Percentiles rank a stretch among this genome's conserved stretches.
These are phyloP conservation scores for Auriculariales sp. DNA, from an alignment of 768 basidiomycete species.

Conservation along the genomic window DNA sequence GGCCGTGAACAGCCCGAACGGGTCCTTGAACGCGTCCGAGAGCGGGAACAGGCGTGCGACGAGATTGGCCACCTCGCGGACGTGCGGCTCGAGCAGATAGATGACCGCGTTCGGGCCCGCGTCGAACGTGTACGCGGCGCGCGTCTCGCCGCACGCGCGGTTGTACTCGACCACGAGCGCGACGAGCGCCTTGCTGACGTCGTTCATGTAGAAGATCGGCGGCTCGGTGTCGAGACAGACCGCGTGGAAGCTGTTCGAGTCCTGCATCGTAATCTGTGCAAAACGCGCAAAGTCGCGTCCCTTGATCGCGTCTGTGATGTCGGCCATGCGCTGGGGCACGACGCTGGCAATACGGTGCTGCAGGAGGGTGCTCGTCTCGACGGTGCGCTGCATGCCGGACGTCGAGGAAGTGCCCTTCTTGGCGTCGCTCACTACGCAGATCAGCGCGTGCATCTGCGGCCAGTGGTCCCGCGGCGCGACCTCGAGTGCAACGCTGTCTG, in stretches of 20 bases:
- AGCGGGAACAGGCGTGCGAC: conserved; percentile 83
- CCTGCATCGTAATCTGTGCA: conserved; percentile 86
- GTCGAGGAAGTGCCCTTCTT: conserved; percentile 96
- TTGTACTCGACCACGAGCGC: conserved; percentile 86
- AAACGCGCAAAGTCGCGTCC: conserved; percentile 76
- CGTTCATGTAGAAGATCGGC: conserved; percentile 99
- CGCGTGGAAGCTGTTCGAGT: conserved; percentile 98
- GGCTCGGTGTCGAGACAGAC: conserved; percentile 93
- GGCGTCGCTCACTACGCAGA: conserved; percentile 89
- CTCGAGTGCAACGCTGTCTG: conserved; percentile 78
- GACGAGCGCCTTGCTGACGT: conserved; percentile 89
- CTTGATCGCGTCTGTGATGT: conserved; percentile 68
- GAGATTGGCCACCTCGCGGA: conserved; percentile 63
- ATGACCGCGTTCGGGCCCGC: conserved; percentile 98
- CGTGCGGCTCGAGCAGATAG: conserved; percentile 66
- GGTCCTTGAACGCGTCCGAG: conserved; percentile 58
- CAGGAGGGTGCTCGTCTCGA: conserved; percentile 76
- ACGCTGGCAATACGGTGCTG: conserved; percentile 76
- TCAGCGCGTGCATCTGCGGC: conserved; percentile 92
- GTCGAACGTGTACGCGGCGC: conserved; percentile 98
- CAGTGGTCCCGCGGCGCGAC: conserved; percentile 78
- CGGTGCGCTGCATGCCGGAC: conserved; percentile 93
- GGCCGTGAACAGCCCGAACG: conserved; percentile 43
- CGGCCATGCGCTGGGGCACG: conserved; percentile 80
- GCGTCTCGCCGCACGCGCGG: conserved; percentile 44